phyloP scores from a whole-genome alignment of 2,329 filamentous ascomycete species.

The Arthrobotrys sinensis region DNA sequence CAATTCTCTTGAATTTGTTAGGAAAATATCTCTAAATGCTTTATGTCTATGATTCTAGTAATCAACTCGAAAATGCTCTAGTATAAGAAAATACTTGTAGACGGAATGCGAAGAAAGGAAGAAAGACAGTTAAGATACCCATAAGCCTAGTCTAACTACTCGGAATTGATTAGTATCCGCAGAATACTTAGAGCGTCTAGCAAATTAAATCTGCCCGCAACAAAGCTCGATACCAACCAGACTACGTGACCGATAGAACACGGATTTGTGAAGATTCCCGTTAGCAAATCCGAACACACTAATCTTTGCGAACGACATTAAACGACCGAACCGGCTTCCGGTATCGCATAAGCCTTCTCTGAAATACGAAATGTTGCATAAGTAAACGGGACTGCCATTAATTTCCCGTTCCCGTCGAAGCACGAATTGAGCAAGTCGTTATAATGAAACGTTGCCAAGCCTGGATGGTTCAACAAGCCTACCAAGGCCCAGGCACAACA shows the following conservation, averaged over 20 bases:
- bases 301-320: not conserved
- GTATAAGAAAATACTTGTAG: too few species aligned
- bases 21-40: not conserved
- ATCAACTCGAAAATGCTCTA: too few species aligned
- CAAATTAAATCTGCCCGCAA: not conserved
- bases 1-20: not conserved
- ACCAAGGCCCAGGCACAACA: not conserved
- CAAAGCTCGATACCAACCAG: not conserved
- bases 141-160: not conserved
- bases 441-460: conserved; percentile 54
- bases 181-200: too few species aligned
- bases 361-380: conserved; percentile 20
- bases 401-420: conserved; percentile 53
- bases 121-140: not conserved
- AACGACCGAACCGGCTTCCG: conserved; percentile 18
- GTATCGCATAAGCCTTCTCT: conserved; percentile 37
- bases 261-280: not conserved
- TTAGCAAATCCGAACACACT: conserved; percentile 9
- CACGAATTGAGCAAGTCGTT: conserved; percentile 30
- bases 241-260: not conserved
- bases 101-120: not conserved
- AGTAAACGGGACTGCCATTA: conserved; percentile 12
- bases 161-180: not conserved
- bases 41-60: too few species aligned
- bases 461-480: not conserved